Percentiles rank a stretch among this genome's conserved stretches.
Evolutionary conservation across 305 asterid species (phyloP).

Genomic region (Fraxinus xanthoxyloides): DNA sequence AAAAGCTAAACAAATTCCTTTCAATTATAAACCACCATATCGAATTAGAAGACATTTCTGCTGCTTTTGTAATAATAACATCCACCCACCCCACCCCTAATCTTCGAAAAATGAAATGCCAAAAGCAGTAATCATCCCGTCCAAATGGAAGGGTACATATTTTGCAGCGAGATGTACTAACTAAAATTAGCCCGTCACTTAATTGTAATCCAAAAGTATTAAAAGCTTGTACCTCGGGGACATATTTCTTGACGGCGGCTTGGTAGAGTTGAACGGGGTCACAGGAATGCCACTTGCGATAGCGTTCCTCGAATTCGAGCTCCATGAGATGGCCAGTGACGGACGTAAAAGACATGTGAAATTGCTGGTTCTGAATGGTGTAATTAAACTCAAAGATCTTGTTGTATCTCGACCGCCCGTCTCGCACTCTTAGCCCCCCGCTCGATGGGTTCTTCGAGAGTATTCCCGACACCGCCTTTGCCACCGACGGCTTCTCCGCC

Average conservation of each 20-base stretch:
- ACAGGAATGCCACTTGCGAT: slow-evolving; percentile 94
- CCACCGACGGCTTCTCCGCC: slow-evolving; percentile 99
- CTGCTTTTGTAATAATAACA: background rate
- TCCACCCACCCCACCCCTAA: background rate
- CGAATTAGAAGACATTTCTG: background rate
- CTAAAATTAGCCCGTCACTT: background rate
- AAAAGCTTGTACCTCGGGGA: slow-evolving; percentile 60
- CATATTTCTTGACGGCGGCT: slow-evolving; percentile 77
- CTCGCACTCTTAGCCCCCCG: slow-evolving; percentile 63
- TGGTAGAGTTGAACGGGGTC: slow-evolving; percentile 85
- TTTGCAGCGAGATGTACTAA: background rate
- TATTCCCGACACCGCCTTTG: slow-evolving; percentile 83
- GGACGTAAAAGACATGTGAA: slow-evolving; percentile 84
- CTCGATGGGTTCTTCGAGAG: slow-evolving; percentile 62
- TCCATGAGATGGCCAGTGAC: slow-evolving; percentile 99
- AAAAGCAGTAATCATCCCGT: background rate
- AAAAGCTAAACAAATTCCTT: background rate
- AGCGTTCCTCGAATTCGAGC: slow-evolving; percentile 81
- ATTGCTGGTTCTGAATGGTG: slow-evolving; percentile 50
- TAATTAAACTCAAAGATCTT: slow-evolving; percentile 83
- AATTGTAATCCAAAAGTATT: background rate
- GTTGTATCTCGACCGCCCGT: slow-evolving; percentile 86
- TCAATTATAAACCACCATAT: background rate
- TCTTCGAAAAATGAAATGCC: background rate
- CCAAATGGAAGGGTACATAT: background rate